Evolutionary conservation across 176 grass and related monocot species (phyloP).

Genomic region (Oryza coarctata): DNA sequence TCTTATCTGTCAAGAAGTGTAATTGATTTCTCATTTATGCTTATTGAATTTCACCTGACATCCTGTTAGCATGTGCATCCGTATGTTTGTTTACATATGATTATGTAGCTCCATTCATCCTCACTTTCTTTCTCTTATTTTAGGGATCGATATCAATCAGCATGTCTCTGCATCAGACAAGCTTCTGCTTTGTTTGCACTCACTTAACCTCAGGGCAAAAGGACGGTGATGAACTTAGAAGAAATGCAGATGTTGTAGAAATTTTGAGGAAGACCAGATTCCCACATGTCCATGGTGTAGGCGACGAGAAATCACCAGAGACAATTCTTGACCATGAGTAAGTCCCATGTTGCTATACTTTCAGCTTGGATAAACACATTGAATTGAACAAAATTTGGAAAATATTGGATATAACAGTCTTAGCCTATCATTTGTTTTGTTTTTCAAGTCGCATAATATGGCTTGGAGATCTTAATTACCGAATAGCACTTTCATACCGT

Average conservation of each 20-base stretch:
- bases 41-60: background rate
- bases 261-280: conserved; percentile 92
- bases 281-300: conserved; percentile 63
- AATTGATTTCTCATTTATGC: background rate
- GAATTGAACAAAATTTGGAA: background rate
- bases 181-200: conserved; percentile 95
- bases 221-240: conserved; percentile 79
- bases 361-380: background rate
- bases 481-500: conserved; percentile 86
- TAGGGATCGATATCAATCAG: conserved; percentile 98
- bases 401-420: background rate
- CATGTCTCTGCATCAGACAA: conserved; percentile 92
- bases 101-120: background rate
- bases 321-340: conserved; percentile 90
- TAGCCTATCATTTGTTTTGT: background rate
- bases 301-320: conserved; percentile 68
- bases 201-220: conserved; percentile 96
- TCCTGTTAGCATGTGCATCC: background rate
- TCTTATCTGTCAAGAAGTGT: background rate
- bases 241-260: conserved; percentile 87
- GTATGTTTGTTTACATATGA: background rate
- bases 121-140: background rate
- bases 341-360: conserved; percentile 16
- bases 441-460: conserved; percentile 86
- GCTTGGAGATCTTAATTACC: conserved; percentile 98